A percentile compares a stretch with the other conserved stretches of the same genome.
These are phyloP conservation scores for Speleostelium caveatum DNA, from an alignment of 78 protist species.

Conservation along the genomic window DNA sequence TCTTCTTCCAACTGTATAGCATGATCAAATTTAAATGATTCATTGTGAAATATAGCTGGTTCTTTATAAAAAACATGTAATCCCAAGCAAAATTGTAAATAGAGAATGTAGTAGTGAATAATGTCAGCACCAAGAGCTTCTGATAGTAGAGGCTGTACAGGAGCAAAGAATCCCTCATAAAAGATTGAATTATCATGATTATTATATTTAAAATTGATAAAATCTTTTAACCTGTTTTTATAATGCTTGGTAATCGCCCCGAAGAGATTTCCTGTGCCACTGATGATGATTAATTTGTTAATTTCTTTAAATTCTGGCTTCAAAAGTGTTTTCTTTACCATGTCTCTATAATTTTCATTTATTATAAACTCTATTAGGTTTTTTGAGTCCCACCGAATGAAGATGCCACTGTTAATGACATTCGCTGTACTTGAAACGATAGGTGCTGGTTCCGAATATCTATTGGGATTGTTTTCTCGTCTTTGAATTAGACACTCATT, in stretches of 20 bases:
- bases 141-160: neutral
- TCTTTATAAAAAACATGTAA: neutral
- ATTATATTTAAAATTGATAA: neutral
- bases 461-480: neutral
- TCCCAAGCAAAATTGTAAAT: neutral
- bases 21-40: no score
- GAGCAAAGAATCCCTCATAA: neutral
- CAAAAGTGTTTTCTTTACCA: no score
- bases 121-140: neutral
- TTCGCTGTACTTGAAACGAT: neutral
- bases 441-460: neutral
- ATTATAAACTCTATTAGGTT: neutral
- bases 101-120: neutral
- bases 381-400: neutral
- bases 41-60: no score
- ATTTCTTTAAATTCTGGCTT: neutral
- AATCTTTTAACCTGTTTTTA: no score
- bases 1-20: no score
- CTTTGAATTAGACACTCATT: no score
- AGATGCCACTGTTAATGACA: neutral
- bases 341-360: no score
- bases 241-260: neutral
- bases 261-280: neutral
- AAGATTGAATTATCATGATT: neutral
- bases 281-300: neutral